phyloP scores from a whole-genome alignment of 306 rosid genomes.

The Casuarina glauca region DNA sequence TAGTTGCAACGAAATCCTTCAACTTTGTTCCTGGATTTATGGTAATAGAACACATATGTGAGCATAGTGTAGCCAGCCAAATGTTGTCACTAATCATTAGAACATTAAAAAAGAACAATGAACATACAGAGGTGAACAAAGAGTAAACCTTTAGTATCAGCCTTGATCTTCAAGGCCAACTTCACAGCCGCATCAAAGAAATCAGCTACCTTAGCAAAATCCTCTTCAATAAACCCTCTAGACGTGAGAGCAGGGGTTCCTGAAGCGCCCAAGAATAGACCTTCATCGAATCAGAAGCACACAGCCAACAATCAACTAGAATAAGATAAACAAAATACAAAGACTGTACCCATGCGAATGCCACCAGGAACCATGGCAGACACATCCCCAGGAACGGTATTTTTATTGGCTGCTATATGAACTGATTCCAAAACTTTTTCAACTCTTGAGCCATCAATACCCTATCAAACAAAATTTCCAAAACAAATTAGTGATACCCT shows the following conservation, averaged over 20 bases:
- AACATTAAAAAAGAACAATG: slow-evolving; percentile 1
- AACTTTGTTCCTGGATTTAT: slow-evolving; percentile 68
- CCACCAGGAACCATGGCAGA: slow-evolving; percentile 99
- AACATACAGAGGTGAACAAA: neutral
- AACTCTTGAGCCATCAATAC: slow-evolving; percentile 93
- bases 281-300: slow-evolving; percentile 18
- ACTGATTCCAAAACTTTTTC: slow-evolving; percentile 88
- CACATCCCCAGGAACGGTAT: slow-evolving; percentile 96
- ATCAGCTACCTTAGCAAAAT: slow-evolving; percentile 82
- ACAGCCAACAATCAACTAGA: slow-evolving; percentile 16
- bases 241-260: slow-evolving; percentile 97
- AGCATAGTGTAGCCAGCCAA: neutral
- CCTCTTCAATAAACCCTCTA: slow-evolving; percentile 83
- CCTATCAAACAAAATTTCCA: slow-evolving; percentile 44
- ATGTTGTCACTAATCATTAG: slow-evolving; percentile 5
- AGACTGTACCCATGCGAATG: slow-evolving; percentile 80
- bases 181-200: slow-evolving; percentile 80
- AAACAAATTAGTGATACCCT: slow-evolving; percentile 6
- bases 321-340: slow-evolving; percentile 6
- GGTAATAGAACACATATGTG: slow-evolving; percentile 27
- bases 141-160: slow-evolving; percentile 56
- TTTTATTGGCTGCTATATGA: slow-evolving; percentile 94
- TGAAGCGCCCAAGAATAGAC: slow-evolving; percentile 32
- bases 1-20: slow-evolving; percentile 75
- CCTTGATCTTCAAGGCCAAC: slow-evolving; percentile 85